Conservation (phyloP, 1,139 yeast genomes). For the Chernovozyma aurita region DNA sequence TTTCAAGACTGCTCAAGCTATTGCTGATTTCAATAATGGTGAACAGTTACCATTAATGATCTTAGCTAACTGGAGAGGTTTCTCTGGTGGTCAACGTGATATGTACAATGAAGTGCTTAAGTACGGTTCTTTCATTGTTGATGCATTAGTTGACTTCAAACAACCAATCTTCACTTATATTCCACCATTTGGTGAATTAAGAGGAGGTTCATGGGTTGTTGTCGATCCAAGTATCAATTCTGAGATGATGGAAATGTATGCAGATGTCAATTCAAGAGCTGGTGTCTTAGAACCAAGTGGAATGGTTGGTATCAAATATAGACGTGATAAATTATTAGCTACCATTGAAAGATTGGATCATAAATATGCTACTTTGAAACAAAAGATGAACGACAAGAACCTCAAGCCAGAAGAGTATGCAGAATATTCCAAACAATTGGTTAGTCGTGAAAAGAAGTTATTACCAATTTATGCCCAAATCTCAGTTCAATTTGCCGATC, state of each 20-base stretch:
- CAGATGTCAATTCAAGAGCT: constrained; percentile 93
- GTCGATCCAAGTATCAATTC: constrained; percentile 96
- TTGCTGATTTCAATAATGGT: constrained; percentile 94
- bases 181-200: constrained; percentile 96
- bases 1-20: constrained; percentile 97
- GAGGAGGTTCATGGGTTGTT: constrained; percentile 99
- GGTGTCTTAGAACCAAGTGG: constrained; percentile 99
- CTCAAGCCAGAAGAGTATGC: constrained; percentile 63
- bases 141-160: constrained; percentile 90
- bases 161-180: constrained; percentile 96
- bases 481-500: constrained; percentile 93
- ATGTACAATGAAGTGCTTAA: constrained; percentile 98
- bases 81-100: constrained; percentile 99
- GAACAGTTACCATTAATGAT: constrained; percentile 97
- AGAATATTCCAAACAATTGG: constrained; percentile 58
- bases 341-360: constrained; percentile 90
- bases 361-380: constrained; percentile 64
- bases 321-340: constrained; percentile 82
- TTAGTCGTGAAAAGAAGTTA: constrained; percentile 73
- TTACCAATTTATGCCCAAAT: constrained; percentile 89
- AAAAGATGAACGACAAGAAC: constrained; percentile 48
- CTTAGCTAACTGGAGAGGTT: constrained; percentile 99
- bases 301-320: constrained; percentile 96
- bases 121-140: constrained; percentile 94
- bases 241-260: constrained; percentile 99